Evolutionary conservation across 768 basidiomycete species (phyloP).

Genomic region (Suillus subluteus): DNA sequence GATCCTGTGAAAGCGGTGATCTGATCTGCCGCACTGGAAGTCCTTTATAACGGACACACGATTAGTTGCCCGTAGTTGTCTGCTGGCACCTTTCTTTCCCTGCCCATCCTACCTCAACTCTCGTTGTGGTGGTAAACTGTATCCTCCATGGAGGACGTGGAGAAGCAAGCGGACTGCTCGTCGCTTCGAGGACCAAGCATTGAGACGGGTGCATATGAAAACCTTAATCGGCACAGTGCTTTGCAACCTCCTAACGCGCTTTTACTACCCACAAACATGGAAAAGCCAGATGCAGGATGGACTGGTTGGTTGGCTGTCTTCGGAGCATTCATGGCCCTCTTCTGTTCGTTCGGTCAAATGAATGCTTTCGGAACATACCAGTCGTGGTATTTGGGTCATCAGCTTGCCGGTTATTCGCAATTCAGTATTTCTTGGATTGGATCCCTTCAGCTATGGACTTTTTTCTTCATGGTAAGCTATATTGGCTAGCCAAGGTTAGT

Average conservation of each 20-base stretch:
- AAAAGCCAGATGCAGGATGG: constrained; percentile 32
- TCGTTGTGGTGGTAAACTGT: constrained; percentile 14
- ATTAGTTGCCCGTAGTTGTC: constrained; percentile 16
- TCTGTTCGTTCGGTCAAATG: constrained; percentile 74
- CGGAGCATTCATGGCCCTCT: constrained; percentile 67
- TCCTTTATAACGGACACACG: constrained; percentile 27
- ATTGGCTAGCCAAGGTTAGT: neutral
- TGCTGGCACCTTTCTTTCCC: constrained; percentile 18
- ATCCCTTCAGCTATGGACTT: constrained; percentile 66
- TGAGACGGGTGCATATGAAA: constrained; percentile 22
- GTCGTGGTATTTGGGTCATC: constrained; percentile 65
- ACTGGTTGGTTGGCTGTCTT: constrained; percentile 53
- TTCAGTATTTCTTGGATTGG: constrained; percentile 75
- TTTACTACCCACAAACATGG: constrained; percentile 17
- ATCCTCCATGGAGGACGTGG: constrained; percentile 31
- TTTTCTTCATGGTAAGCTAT: constrained; percentile 65
- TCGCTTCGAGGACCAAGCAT: constrained; percentile 25
- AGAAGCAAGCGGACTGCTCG: constrained; percentile 28
- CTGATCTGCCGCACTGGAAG: constrained; percentile 21
- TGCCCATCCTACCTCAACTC: constrained; percentile 15
- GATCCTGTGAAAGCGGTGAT: constrained; percentile 26
- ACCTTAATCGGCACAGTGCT: constrained; percentile 28
- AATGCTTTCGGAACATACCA: constrained; percentile 76
- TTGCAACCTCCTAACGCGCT: constrained; percentile 24
- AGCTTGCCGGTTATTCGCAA: constrained; percentile 51